Conservation (phyloP, 176 grass and related monocot genomes). For the Raddia guianensis region DNA sequence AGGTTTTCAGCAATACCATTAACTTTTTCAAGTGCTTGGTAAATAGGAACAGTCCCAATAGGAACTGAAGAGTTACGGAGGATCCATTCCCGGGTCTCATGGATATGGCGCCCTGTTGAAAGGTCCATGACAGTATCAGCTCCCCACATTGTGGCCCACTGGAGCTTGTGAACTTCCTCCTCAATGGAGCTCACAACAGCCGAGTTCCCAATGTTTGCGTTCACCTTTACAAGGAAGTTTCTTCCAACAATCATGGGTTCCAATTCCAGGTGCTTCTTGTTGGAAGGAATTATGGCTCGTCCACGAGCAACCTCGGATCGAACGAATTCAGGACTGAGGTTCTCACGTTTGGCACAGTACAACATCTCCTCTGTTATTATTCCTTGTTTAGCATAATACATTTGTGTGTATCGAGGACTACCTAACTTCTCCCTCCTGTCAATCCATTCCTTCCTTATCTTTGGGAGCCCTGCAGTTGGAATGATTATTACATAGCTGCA, state of each 20-base stretch:
- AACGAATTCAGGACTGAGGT: slow-evolving; percentile 94
- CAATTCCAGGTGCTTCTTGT: slow-evolving; percentile 93
- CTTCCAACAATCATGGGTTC: slow-evolving; percentile 98
- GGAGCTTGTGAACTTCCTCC: slow-evolving; percentile 98
- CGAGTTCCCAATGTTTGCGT: slow-evolving; percentile 97
- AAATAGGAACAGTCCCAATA: slow-evolving; percentile 93
- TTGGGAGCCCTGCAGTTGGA: slow-evolving; percentile 68
- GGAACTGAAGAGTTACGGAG: slow-evolving; percentile 92
- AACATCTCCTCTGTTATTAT: slow-evolving; percentile 97
- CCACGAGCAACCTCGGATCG: slow-evolving; percentile 83
- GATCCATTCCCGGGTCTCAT: slow-evolving; percentile 98
- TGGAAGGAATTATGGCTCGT: slow-evolving; percentile 93
- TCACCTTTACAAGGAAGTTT: slow-evolving; percentile 97
- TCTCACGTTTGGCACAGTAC: slow-evolving; percentile 89
- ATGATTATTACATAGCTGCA: not conserved
- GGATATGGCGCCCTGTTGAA: slow-evolving; percentile 93
- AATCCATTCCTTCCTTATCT: slow-evolving; percentile 96
- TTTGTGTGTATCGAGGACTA: slow-evolving; percentile 85
- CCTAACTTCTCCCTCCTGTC: slow-evolving; percentile 77
- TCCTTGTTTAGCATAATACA: slow-evolving; percentile 96
- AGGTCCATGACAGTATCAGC: slow-evolving; percentile 99
- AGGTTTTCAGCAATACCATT: slow-evolving; percentile 94
- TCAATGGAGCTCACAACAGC: slow-evolving; percentile 93
- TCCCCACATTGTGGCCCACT: slow-evolving; percentile 99
- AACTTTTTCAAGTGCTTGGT: slow-evolving; percentile 98